Evolutionary conservation across 805 yeast genomes (phyloP), one percentile per base, ranked within the genome.

Genomic region (Kuraishia borneana): DNA sequence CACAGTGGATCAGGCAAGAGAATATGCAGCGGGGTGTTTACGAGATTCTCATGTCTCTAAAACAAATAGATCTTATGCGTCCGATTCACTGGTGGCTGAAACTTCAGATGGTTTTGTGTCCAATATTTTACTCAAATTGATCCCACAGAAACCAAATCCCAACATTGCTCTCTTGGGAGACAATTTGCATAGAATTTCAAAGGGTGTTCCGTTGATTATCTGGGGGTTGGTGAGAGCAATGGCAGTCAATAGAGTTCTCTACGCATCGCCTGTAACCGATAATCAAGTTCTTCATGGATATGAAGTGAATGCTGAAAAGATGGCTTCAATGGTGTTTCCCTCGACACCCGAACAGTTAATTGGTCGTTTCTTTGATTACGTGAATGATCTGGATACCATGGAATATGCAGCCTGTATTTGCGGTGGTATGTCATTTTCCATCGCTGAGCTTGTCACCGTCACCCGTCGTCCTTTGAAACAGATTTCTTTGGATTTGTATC

Each of bases 341-440:
- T 7, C 30, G n/a, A 28, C 6, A 18, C 20, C 20, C 5, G 40
- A 42, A 19, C 37, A 5, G 20, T 33, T 7, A 8, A 27, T 39
- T 0, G 20, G 20, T 2, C 33, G 18, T 9, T 30, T 38, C 2
- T 46, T 43, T 4, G 30, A n/a, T 13, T 32, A 33, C 18, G 31
- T 47, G 6, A 35, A 37, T 3, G 44, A 36, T 2, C 39, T 36
- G 5, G 28, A 36, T 9, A 42, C 54, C 14, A 42, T 70, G 31
- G 59, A 61, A 25, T 58, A 50, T 42, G 70, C 71, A 2, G 60
- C 70, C 1, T 56, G 71, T 18, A 53, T 65, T 7, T 54, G 63
- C 31, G 48, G 61, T 27, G 52, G 62, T 36, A 48, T 57, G 22
- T 39, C 56, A 20, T 61, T 68, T 48, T 44, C 46, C 14, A 39